A percentile compares a stretch with the other conserved stretches of the same genome.
These are phyloP conservation scores for Taphrina pruni DNA, from an alignment of 1,139 yeast species.

Conservation along the genomic window DNA sequence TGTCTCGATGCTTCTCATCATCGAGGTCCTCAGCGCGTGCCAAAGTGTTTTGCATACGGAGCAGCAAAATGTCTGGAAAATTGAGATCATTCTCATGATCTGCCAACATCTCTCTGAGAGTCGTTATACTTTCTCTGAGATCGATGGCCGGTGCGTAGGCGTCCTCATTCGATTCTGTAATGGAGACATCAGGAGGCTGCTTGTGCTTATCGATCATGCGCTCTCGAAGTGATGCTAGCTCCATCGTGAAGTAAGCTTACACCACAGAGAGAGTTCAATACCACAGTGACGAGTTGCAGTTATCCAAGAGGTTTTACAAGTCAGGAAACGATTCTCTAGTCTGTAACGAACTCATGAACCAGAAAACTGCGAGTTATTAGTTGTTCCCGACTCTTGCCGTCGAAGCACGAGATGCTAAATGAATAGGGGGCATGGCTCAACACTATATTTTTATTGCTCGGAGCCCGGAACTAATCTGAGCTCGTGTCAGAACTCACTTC, in stretches of 20 bases:
- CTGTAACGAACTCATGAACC: too few species aligned
- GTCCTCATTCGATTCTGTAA: conserved; percentile 1
- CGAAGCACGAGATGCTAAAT: neutral
- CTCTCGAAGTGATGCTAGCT: conserved; percentile 10
- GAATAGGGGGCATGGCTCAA: neutral
- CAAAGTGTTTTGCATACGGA: conserved; percentile 34
- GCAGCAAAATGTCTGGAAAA: conserved; percentile 41
- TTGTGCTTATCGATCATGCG: conserved; percentile 7
- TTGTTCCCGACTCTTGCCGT: too few species aligned
- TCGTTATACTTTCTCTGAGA: conserved; percentile 17
- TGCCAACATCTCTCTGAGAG: conserved; percentile 36
- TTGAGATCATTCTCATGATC: conserved; percentile 43
- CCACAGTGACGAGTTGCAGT: too few species aligned
- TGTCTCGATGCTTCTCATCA: neutral
- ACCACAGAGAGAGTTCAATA: too few species aligned
- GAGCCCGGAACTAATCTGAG: neutral
- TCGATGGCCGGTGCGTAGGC: neutral
- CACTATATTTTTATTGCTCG: conserved; percentile 3
- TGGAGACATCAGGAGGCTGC: conserved; percentile 2
- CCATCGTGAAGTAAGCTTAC: neutral
- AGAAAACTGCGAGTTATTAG: too few species aligned
- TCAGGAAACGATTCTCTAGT: too few species aligned
- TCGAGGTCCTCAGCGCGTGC: conserved; percentile 50
- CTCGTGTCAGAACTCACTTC: neutral
- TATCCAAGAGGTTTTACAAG: too few species aligned